These are phyloP conservation scores for Aureobasidium namibiae DNA, from an alignment of 2,329 filamentous ascomycete species.

Conservation along the genomic window DNA sequence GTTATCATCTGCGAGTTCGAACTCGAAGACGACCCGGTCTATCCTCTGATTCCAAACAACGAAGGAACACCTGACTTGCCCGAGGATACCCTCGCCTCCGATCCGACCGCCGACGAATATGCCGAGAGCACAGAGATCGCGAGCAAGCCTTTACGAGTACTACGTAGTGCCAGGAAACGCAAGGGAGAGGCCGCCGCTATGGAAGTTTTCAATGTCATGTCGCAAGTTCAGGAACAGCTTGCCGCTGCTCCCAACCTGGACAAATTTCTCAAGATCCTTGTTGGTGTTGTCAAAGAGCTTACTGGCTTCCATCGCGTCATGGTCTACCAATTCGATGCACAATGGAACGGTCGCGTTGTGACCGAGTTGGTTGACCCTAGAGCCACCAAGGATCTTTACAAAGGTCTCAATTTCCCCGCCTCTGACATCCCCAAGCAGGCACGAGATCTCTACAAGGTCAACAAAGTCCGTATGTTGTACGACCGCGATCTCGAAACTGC, in stretches of 20 bases:
- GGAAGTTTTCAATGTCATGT: slow-evolving; percentile 88
- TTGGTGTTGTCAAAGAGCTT: slow-evolving; percentile 80
- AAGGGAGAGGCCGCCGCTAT: slow-evolving; percentile 74
- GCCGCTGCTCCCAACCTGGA: slow-evolving; percentile 63
- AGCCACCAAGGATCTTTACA: slow-evolving; percentile 74
- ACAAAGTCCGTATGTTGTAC: slow-evolving; percentile 81
- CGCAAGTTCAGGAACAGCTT: slow-evolving; percentile 82
- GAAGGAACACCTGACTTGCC: slow-evolving; percentile 55
- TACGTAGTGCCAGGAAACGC: slow-evolving; percentile 66
- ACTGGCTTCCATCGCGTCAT: slow-evolving; percentile 89
- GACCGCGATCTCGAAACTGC: slow-evolving; percentile 74
- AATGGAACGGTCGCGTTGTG: slow-evolving; percentile 78
- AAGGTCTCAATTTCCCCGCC: slow-evolving; percentile 80
- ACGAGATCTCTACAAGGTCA: slow-evolving; percentile 80
- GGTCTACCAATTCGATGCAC: slow-evolving; percentile 82
- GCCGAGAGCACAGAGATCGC: slow-evolving; percentile 65
- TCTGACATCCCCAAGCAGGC: slow-evolving; percentile 81
- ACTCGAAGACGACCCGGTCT: slow-evolving; percentile 63
- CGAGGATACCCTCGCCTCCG: slow-evolving; percentile 64
- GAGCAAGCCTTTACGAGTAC: slow-evolving; percentile 68
- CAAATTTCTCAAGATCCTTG: slow-evolving; percentile 67
- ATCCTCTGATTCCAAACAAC: slow-evolving; percentile 55
- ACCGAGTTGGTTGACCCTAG: slow-evolving; percentile 77
- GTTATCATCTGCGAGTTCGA: slow-evolving; percentile 85
- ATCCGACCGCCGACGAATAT: slow-evolving; percentile 66